These are phyloP conservation scores for Staphylotrichum longicolle DNA, from an alignment of 495 filamentous ascomycete genomes.

Conservation along the genomic window DNA sequence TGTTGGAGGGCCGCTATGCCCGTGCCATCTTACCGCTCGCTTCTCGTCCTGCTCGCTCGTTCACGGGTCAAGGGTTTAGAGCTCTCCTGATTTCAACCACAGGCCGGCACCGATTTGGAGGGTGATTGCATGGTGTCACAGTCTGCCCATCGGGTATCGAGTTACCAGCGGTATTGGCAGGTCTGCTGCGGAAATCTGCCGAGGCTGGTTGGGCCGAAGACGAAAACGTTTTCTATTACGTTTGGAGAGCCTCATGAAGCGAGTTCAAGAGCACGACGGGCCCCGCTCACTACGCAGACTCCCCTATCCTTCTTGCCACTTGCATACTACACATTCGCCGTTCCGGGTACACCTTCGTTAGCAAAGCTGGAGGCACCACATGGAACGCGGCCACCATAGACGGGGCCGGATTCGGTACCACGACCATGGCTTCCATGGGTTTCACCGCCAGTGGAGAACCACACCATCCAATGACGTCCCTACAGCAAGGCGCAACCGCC, in stretches of 20 bases:
- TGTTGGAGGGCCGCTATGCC: too few relatives aligned
- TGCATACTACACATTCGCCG: background rate
- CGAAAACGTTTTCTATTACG: background rate
- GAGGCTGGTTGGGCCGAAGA: background rate
- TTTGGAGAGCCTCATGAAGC: background rate
- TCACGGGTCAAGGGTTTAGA: too few relatives aligned
- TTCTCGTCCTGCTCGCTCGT: too few relatives aligned
- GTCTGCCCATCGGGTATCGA: constrained; percentile 13
- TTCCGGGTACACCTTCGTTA: background rate
- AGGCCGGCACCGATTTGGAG: background rate
- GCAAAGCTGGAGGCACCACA: constrained; percentile 13
- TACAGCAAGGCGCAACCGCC: constrained; percentile 19
- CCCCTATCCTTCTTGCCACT: background rate
- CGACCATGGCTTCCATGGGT: constrained; percentile 27
- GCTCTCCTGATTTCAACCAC: too few relatives aligned
- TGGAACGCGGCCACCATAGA: constrained; percentile 18
- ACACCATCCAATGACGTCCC: constrained; percentile 26
- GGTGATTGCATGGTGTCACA: constrained; percentile 23
- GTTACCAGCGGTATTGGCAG: background rate
- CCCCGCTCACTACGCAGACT: constrained; percentile 2
- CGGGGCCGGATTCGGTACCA: constrained; percentile 33
- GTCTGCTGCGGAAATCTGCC: background rate
- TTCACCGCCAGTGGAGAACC: constrained; percentile 24
- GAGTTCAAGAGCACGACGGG: background rate
- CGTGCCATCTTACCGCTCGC: too few relatives aligned